Percentiles rank a stretch among this genome's conserved stretches.
These are phyloP conservation scores for Cladophialophora carrionii DNA, from an alignment of 2,329 filamentous ascomycete genomes.

Conservation along the genomic window DNA sequence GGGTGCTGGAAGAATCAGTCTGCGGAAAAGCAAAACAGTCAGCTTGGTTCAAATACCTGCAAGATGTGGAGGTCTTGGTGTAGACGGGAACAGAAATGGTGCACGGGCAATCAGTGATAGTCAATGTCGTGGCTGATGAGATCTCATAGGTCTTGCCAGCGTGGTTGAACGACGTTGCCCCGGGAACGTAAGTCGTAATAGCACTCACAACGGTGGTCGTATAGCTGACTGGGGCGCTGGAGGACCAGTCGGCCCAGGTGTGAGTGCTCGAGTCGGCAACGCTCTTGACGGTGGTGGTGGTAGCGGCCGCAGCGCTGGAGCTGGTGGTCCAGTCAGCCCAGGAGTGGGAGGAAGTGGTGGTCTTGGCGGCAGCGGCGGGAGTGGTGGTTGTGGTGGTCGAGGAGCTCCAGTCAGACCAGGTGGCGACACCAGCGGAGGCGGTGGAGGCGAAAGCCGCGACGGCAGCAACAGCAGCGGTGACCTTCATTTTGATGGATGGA, in stretches of 20 bases:
- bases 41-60: slow-evolving; percentile 27
- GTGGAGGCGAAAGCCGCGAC: slow-evolving; percentile 29
- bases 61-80: slow-evolving; percentile 37
- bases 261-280: slow-evolving; percentile 21
- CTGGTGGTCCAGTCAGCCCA: slow-evolving; percentile 29
- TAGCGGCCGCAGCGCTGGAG: slow-evolving; percentile 3
- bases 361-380: slow-evolving; percentile 18
- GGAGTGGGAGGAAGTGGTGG: slow-evolving; percentile 21
- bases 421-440: slow-evolving; percentile 27
- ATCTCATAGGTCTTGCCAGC: slow-evolving; percentile 39
- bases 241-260: slow-evolving; percentile 35
- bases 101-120: slow-evolving; percentile 41
- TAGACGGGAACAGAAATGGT: slow-evolving; percentile 39
- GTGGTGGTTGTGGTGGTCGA: slow-evolving; percentile 25
- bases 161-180: slow-evolving; percentile 35
- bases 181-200: slow-evolving; percentile 39
- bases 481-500: slow-evolving; percentile 37
- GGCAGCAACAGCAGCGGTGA: slow-evolving; percentile 32
- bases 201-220: slow-evolving; percentile 38
- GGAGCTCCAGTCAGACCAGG: slow-evolving; percentile 23
- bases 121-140: slow-evolving; percentile 38
- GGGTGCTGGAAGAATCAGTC: slow-evolving; percentile 20
- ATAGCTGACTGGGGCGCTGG: slow-evolving; percentile 29
- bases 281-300: slow-evolving; percentile 22
- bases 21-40: slow-evolving; percentile 8